Evolutionary conservation across 2,329 filamentous ascomycete species (phyloP).

Genomic region (Rhynchosporium agropyri): DNA sequence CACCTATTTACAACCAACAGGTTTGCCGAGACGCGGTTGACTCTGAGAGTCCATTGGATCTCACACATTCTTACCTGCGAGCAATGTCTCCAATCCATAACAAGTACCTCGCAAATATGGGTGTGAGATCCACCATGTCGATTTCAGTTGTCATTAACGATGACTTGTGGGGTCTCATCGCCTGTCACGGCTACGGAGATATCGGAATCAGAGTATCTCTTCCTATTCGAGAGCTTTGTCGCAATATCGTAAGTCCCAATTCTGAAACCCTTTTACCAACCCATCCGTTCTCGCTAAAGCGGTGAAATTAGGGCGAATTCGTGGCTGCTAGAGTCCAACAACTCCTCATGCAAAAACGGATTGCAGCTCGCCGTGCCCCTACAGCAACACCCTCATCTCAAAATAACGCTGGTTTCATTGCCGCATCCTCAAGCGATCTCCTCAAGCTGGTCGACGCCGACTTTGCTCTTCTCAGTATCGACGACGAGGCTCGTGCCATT

Average conservation of each 20-base stretch:
- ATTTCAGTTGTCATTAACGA: conserved; percentile 84
- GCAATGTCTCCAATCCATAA: conserved; percentile 88
- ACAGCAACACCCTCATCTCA: conserved; percentile 23
- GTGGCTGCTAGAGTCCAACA: conserved; percentile 32
- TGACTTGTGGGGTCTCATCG: conserved; percentile 84
- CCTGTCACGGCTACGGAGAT: conserved; percentile 77
- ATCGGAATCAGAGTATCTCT: conserved; percentile 85
- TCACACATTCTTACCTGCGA: conserved; percentile 81
- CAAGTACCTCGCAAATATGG: conserved; percentile 86
- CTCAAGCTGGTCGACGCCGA: conserved; percentile 34
- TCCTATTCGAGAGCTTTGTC: conserved; percentile 86
- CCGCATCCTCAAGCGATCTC: conserved; percentile 32
- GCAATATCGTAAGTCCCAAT: conserved; percentile 60
- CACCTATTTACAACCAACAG: conserved; percentile 3
- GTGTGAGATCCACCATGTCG: conserved; percentile 86
- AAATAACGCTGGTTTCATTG: conserved; percentile 28
- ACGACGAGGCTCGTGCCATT: conserved; percentile 34
- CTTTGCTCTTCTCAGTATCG: conserved; percentile 34
- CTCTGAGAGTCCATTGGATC: conserved; percentile 72
- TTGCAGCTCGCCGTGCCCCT: conserved; percentile 28
- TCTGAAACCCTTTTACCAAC: neutral
- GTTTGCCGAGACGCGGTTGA: conserved; percentile 74
- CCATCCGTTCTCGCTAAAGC: neutral
- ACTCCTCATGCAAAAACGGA: conserved; percentile 29
- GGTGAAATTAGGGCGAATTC: conserved; percentile 25